phyloP scores from a whole-genome alignment of 225 moss, liverwort and hornwort genomes.

The Bryum argenteum region DNA sequence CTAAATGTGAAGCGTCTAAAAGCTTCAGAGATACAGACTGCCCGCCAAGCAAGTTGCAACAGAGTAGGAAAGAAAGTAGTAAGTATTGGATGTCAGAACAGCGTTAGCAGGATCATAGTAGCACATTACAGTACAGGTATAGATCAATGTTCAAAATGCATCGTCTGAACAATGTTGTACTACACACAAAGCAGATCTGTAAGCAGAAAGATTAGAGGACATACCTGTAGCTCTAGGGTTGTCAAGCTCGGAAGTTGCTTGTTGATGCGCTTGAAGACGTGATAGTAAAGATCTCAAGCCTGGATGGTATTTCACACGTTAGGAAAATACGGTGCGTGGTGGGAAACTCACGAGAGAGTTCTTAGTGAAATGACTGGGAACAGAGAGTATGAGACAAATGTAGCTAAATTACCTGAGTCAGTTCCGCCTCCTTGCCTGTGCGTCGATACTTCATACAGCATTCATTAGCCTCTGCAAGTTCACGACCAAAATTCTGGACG shows the following conservation, averaged over 20 bases:
- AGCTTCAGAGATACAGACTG: slow-evolving; percentile 93
- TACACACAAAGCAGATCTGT: neutral
- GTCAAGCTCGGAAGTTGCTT: slow-evolving; percentile 98
- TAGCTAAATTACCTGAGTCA: slow-evolving; percentile 70
- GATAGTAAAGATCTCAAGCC: slow-evolving; percentile 99
- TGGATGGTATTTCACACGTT: slow-evolving; percentile 21
- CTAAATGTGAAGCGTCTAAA: slow-evolving; percentile 77
- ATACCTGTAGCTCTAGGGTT: slow-evolving; percentile 90
- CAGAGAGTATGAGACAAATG: slow-evolving; percentile 7
- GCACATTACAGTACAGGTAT: slow-evolving; percentile 1
- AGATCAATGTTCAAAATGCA: slow-evolving; percentile 7
- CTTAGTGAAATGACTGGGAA: slow-evolving; percentile 1
- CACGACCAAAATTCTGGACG: slow-evolving; percentile 86
- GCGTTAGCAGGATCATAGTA: slow-evolving; percentile 2
- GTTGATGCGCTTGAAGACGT: slow-evolving; percentile 99
- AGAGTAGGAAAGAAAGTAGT: slow-evolving; percentile 11
- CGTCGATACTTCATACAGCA: slow-evolving; percentile 89
- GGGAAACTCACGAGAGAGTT: slow-evolving; percentile 15
- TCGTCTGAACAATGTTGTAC: neutral
- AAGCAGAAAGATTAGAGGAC: slow-evolving; percentile 4
- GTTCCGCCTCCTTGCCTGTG: slow-evolving; percentile 95
- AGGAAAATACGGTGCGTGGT: slow-evolving; percentile 4
- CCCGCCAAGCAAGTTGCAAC: slow-evolving; percentile 29
- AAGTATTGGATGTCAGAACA: neutral
- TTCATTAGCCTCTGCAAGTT: slow-evolving; percentile 95